Base-by-base conservation (phyloP, 1,284 basidiomycete genomes). In the Malassezia obtusa region DNA sequence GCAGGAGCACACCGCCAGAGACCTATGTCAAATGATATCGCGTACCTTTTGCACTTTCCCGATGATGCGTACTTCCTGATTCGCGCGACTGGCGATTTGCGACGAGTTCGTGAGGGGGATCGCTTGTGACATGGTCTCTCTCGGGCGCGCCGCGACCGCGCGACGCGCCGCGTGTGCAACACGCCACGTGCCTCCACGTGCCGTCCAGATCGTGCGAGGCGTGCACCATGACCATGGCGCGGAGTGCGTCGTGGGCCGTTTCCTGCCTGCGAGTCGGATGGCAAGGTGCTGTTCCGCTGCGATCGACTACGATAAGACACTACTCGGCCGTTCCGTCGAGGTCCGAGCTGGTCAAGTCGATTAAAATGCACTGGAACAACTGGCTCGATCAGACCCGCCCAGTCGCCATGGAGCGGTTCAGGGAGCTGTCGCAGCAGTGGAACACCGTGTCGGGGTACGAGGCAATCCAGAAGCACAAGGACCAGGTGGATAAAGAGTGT, bases 71-170 rank as follows among this genome's bases (percentile, higher is more conserved):
- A 69, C 67, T 17, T 62, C 66, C 37, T 63, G 57, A 3, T 61
- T 62, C 2, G 40, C 28, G 48, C 60, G 58, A 22, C 51, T 49
- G 5, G 56, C 35, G 19, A 73, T 53, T 47, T 65, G 59, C 39
- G 61, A 53, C 28, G 68, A 71, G 60, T 70, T 73, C 60, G 66
- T 60, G 30, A 69, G 48, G 1, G 68, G 70, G 4, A 63, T 67
- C 10, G 66, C 59, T 46, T 65, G 63, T 33, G 67, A 65, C 67
- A 69, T 69, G 31, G n/a, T 62, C 7, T 37, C 21, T 12, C 5
- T 33, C 7, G 19, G 35, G 17, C 32, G 45, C 44, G 50, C 25
- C 31, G 49, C 31, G 7, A 30, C 26, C 22, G 14, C 38, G 26
- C 36, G 33, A 33, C 47, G 46, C 52, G 52, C 33, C 33, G 39